Evolutionary conservation across 805 yeast species (phyloP), one percentile per base, ranked within the genome.

Genomic region (Pichia insulana): DNA sequence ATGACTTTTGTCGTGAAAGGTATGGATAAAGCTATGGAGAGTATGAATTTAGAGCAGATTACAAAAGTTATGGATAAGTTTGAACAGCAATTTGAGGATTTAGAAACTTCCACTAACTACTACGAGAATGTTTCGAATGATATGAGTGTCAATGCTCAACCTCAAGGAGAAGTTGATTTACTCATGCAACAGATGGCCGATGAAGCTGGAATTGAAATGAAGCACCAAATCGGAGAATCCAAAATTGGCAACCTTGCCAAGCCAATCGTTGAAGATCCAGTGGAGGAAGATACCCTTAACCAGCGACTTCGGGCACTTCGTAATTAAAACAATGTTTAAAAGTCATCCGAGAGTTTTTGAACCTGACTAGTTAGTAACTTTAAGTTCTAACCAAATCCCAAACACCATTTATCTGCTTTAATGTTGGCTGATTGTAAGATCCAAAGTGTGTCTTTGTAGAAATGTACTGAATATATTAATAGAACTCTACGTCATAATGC

Each of bases 61-160:
- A 86, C 97, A 5, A 64, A 88, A 63, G 90, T 92, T 11, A 92
- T 92, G 97, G 98, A 92, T 62, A 89, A 87, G 61, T 92, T 92
- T 60, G 99, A 92, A 62, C 77, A 73, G 44, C 99, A 92, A 61
- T 92, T 92, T 55, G 97, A 92, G 63, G 97, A 92, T 55, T 67
- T 92, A 52, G 98, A 92, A 59, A 92, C 96, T 7, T 77, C 94
- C 27, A 83, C 97, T 0, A 83, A 88, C 50, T 92, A 90, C 59
- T 90, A 92, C 61, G 97, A 90, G 62, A 75, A 78, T 37, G 90
- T 95, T 42, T 88, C 97, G 10, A 80, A 81, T 46, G 84, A 80
- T 44, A 86, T 92, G 41, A 87, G 85, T 54, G 96, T 96, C 0
- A 73, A 84, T 41, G 74, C 83, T 30, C 89, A 95, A 4, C 97